Base-by-base conservation (phyloP, 768 basidiomycete species). In the Phlegmacium glaucopus region DNA sequence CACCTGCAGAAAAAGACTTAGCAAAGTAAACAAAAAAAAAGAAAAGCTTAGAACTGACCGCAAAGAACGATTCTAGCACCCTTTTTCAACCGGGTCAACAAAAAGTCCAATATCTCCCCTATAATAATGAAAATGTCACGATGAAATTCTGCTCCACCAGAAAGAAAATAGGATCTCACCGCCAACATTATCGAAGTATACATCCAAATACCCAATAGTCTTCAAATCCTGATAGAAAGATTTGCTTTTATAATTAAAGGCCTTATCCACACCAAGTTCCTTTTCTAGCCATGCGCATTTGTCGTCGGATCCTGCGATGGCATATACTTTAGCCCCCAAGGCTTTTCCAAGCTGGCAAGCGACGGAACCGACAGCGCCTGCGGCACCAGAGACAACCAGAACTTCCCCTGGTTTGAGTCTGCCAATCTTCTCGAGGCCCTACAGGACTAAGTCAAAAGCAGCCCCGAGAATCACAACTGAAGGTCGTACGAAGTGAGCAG, bases 261-360 rank as follows among this genome's bases (percentile, higher is more conserved):
- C 89, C 44, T 77, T 79, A 51, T 92, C 86, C 37, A 91, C 84
- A 13, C 91, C 91, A 7, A 95, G 64, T 39, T 94, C 90, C 34
- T 82, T 75, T 62, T 82, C 77, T n/a, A 97, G 78, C 85, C 90
- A 93, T 5, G 75, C 70, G 60, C 89, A 90, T 63, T 98, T 98
- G 15, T 91, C 90, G 6, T 73, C 60, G 1, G 82, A 80, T 18
- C 95, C 94, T 0, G 93, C 93, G 57, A 96, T 89, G 9, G 83
- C 95, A 50, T 90, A 82, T 39, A 97, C 94, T 46, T 78, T 85
- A 40, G 88, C 89, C 47, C 87, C 91, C 9, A 74, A 69, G 25
- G 79, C 73, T 64, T 90, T 91, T 39, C 87, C 92, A 15, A 94
- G 74, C 55, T 94, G 92, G 65, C 91, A 93, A 10, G 74, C 88